phyloP scores from a whole-genome alignment of 1,139 yeast species.

The Candida sanyaensis region DNA sequence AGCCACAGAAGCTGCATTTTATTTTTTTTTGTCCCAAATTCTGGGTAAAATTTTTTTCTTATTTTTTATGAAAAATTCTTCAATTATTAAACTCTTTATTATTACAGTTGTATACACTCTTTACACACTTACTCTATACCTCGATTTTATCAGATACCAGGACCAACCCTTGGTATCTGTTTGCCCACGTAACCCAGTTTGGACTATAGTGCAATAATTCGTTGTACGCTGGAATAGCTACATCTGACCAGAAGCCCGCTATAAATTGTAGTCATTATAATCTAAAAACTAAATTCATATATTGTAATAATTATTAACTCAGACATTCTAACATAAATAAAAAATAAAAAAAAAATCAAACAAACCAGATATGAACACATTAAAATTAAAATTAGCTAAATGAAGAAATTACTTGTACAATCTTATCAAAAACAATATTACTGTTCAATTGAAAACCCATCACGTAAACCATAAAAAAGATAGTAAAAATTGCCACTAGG shows the following conservation, averaged over 20 bases:
- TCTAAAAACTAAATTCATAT: not conserved
- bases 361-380: not conserved
- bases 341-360: not conserved
- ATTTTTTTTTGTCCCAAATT: not conserved
- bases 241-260: conserved; percentile 69
- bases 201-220: conserved; percentile 71
- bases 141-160: conserved; percentile 49
- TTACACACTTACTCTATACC: conserved; percentile 23
- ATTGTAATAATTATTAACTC: not conserved
- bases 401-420: conserved; percentile 1
- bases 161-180: conserved; percentile 66
- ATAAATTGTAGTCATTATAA: not conserved
- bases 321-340: not conserved
- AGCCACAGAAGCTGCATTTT: conserved; percentile 1
- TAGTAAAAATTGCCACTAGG: conserved; percentile 52
- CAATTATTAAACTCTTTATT: not conserved
- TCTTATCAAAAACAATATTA: conserved; percentile 10
- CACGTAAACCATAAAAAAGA: conserved; percentile 50
- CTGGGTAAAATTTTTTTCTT: not conserved
- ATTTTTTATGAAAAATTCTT: not conserved
- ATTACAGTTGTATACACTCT: not conserved
- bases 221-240: conserved; percentile 63
- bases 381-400: conserved; percentile 3
- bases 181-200: conserved; percentile 62
- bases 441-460: conserved; percentile 49